Evolutionary conservation across 2,329 filamentous ascomycete genomes (phyloP).

Genomic region (Pyrenophora seminiperda): DNA sequence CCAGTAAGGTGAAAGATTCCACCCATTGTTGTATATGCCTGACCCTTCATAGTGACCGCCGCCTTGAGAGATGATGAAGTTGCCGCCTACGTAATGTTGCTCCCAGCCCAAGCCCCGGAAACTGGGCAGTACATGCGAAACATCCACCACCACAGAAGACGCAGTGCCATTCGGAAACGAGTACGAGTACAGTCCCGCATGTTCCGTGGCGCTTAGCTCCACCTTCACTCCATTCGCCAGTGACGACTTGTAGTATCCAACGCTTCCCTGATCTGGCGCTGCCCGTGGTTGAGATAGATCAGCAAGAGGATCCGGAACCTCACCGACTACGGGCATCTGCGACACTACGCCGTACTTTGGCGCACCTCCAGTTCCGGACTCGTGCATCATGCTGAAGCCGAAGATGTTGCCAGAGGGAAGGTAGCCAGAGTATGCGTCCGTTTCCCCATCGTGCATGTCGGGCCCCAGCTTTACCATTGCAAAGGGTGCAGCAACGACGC

Average conservation of each 20-base stretch:
- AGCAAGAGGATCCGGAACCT: slow-evolving; percentile 57
- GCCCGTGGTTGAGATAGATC: slow-evolving; percentile 60
- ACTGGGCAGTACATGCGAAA: slow-evolving; percentile 67
- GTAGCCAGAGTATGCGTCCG: slow-evolving; percentile 42
- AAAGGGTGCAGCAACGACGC: slow-evolving; percentile 46
- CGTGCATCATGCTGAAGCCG: slow-evolving; percentile 46
- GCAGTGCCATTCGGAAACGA: slow-evolving; percentile 55
- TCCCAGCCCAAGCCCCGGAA: slow-evolving; percentile 64
- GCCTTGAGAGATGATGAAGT: slow-evolving; percentile 55
- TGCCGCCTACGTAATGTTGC: slow-evolving; percentile 67
- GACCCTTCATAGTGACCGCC: slow-evolving; percentile 64
- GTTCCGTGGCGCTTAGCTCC: slow-evolving; percentile 62
- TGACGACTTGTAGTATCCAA: slow-evolving; percentile 66
- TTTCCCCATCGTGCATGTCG: slow-evolving; percentile 37
- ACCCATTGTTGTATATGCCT: slow-evolving; percentile 69
- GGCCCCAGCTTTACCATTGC: slow-evolving; percentile 46
- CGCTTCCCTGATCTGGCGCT: slow-evolving; percentile 57
- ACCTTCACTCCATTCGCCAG: slow-evolving; percentile 61
- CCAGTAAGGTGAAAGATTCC: slow-evolving; percentile 68
- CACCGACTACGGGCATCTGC: slow-evolving; percentile 41
- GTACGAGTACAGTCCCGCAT: slow-evolving; percentile 65
- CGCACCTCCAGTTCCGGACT: slow-evolving; percentile 43
- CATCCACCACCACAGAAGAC: slow-evolving; percentile 63
- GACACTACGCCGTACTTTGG: slow-evolving; percentile 46
- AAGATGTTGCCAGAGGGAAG: slow-evolving; percentile 39